A percentile compares a stretch with the other conserved stretches of the same genome.
Conservation (phyloP, 2,329 filamentous ascomycete species). For the Plectosphaerella sp. region DNA sequence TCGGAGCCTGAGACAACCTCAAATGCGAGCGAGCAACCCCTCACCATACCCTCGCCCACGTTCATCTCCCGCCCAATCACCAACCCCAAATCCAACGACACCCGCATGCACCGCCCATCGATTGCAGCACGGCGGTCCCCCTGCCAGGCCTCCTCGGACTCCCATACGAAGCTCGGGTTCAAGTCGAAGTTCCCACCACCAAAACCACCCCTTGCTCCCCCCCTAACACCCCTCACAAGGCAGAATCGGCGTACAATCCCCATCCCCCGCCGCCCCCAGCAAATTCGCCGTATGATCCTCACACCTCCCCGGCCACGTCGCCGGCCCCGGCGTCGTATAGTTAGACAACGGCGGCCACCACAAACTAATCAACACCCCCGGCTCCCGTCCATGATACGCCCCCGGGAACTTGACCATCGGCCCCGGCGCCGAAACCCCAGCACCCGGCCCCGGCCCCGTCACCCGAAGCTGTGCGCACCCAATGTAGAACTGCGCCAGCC, state of each 20-base stretch:
- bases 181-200: too few species aligned
- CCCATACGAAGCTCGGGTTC: too few species aligned
- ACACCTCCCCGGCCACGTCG: not conserved
- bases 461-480: constrained; percentile 36
- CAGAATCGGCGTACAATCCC: not conserved
- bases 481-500: constrained; percentile 31
- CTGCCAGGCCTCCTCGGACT: too few species aligned
- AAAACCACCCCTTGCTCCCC: too few species aligned
- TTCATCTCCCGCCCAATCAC: too few species aligned
- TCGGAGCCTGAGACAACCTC: too few species aligned
- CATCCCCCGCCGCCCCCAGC: not conserved
- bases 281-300: not conserved
- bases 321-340: not conserved
- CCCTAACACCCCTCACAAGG: not conserved
- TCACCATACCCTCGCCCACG: too few species aligned
- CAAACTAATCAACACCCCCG: constrained; percentile 3
- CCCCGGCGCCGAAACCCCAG: constrained; percentile 14
- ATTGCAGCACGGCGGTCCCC: too few species aligned
- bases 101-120: too few species aligned
- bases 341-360: not conserved
- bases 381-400: constrained; percentile 15
- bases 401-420: constrained; percentile 36
- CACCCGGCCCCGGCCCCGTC: constrained; percentile 28
- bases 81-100: too few species aligned
- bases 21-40: too few species aligned